Evolutionary conservation across 768 basidiomycete species (phyloP).

Genomic region (Rhodotorula paludigena): DNA sequence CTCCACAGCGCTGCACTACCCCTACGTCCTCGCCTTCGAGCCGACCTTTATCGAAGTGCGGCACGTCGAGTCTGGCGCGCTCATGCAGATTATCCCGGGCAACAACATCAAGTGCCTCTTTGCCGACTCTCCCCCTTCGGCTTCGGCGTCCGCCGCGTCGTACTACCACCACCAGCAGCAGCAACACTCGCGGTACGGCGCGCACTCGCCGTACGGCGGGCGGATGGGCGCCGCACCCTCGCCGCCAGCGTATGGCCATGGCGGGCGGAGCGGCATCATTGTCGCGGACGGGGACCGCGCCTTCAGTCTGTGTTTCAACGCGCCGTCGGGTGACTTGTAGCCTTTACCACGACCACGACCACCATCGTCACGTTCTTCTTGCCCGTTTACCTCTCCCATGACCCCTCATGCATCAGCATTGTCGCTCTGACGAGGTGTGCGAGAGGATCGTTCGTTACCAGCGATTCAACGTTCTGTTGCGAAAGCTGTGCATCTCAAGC

Average conservation of each 20-base stretch:
- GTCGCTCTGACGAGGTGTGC: too few relatives aligned
- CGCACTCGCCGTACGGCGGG: slow-evolving; percentile 23
- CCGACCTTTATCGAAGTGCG: slow-evolving; percentile 93
- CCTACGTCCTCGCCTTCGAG: slow-evolving; percentile 94
- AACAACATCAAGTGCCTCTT: slow-evolving; percentile 78
- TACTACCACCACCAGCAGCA: slow-evolving; percentile 16
- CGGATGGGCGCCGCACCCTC: slow-evolving; percentile 1
- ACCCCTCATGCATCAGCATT: too few relatives aligned
- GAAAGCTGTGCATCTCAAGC: too few relatives aligned
- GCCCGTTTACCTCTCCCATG: too few relatives aligned
- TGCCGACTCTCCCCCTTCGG: slow-evolving; percentile 84
- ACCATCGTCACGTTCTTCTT: too few relatives aligned
- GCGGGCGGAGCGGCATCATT: slow-evolving; percentile 24
- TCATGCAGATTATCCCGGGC: slow-evolving; percentile 71
- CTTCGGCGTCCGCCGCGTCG: slow-evolving; percentile 55
- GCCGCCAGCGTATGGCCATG: slow-evolving; percentile 2
- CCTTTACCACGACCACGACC: too few relatives aligned
- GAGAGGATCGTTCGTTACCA: too few relatives aligned
- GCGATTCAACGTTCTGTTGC: too few relatives aligned
- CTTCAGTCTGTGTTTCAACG: slow-evolving; percentile 19
- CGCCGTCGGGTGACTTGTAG: slow-evolving; percentile 7
- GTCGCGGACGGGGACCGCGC: slow-evolving; percentile 34
- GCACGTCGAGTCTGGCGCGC: slow-evolving; percentile 82
- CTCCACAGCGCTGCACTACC: slow-evolving; percentile 80
- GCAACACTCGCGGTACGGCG: slow-evolving; percentile 1